Base-by-base conservation (phyloP, 306 rosid species). In the Trichosanthes truncata region DNA sequence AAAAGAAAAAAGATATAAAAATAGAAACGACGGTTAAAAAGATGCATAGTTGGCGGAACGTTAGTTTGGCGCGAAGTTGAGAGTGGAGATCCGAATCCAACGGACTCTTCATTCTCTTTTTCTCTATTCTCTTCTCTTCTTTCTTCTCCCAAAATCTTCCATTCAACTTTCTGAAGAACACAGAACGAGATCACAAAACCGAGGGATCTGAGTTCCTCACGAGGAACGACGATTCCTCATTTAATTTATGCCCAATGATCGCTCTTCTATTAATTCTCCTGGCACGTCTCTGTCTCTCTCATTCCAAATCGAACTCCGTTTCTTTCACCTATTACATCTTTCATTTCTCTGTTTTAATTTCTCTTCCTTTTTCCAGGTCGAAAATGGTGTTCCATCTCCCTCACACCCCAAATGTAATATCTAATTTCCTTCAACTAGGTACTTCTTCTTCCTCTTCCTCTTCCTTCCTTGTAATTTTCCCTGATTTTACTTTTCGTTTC, bases 151-250 rank as follows among this genome's bases (percentile, higher is more conserved):
- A 15, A 51, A 62, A 74, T 69, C 82, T 82, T 20, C 59, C 31
- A 18, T 67, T 67, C 74, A 13, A n/a, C 18, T 38, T 67, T 36
- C 46, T 36, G 48, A 66, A 63, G 8, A 18, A 66, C 73, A 18
- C 73, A 18, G 38, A 25, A 1, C 21, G 31, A 11, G n/a, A 15
- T 48, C 78, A 25, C 45, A 51, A 9, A 33, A 10, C 41, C 1
- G 62, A 90, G 94, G 94, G 87, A 86, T 87, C 94, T 4, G 55
- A 59, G 88, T 91, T 89, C 91, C 90, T 76, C 67, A n/a, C 41
- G 6, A 18, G 94, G 92, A 85, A 88, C 89, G 79, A 83, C 63
- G 90, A 72, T 82, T 85, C 91, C 86, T 89, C 89, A 0, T 51
- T 40, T 1, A 29, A 2, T 87, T 63, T 52, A 74, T 76, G 88